These are phyloP conservation scores for Sporothrix pseudoabietina DNA, from an alignment of 2,329 filamentous ascomycete species.

Conservation along the genomic window DNA sequence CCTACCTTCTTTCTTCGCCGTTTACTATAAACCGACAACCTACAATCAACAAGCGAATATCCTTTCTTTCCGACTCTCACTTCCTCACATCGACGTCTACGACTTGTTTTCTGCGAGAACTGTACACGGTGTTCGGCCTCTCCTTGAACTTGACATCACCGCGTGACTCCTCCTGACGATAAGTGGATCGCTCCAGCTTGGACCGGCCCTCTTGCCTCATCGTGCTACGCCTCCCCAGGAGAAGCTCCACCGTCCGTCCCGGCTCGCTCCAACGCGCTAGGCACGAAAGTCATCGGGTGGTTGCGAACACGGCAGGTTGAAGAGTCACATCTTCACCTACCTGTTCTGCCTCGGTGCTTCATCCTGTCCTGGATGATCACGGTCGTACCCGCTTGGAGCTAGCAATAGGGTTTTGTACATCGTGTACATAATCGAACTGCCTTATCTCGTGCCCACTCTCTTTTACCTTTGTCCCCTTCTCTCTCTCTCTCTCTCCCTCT, in stretches of 20 bases:
- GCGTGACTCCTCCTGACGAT: conserved; percentile 24
- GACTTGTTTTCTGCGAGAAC: not conserved
- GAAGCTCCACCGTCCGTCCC: conserved; percentile 25
- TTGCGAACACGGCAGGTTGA: conserved; percentile 44
- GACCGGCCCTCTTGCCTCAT: conserved; percentile 23
- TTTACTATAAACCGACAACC: not conserved
- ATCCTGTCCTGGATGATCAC: conserved; percentile 47
- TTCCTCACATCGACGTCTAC: not conserved
- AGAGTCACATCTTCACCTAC: conserved; percentile 54
- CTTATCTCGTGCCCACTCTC: conserved; percentile 19
- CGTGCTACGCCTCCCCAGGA: conserved; percentile 25
- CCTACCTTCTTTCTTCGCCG: not conserved
- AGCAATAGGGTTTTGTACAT: conserved; percentile 38
- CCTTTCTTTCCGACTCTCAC: not conserved
- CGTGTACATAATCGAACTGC: conserved; percentile 37
- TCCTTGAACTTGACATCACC: conserved; percentile 19
- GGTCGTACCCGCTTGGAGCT: conserved; percentile 33
- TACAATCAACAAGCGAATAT: not conserved
- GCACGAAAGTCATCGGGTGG: conserved; percentile 30
- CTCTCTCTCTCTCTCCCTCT: not conserved
- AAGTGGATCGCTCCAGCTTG: conserved; percentile 25
- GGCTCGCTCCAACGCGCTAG: conserved; percentile 24
- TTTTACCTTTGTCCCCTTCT: not conserved
- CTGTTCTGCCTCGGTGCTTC: conserved; percentile 45
- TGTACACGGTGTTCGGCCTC: not conserved